Percentiles rank a stretch among this genome's conserved stretches.
Evolutionary conservation across 331 rosid genomes (phyloP).

Genomic region (Rhamnella rubrinervis): DNA sequence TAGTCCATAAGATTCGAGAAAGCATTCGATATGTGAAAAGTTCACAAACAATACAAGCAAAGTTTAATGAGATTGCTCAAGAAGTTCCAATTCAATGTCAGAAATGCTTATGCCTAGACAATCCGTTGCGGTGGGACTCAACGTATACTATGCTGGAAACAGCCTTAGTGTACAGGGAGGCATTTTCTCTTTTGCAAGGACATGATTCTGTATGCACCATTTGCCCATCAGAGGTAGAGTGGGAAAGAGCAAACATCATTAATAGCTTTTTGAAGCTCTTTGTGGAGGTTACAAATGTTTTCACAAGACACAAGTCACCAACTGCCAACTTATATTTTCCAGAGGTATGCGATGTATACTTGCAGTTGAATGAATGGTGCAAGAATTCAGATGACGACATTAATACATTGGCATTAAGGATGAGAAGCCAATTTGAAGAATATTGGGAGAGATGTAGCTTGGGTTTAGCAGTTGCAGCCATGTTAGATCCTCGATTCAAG

Average conservation of each 20-base stretch:
- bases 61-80: constrained; percentile 66
- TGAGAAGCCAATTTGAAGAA: constrained; percentile 84
- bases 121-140: constrained; percentile 70
- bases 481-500: constrained; percentile 92
- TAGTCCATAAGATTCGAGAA: constrained; percentile 58
- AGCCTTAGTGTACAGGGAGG: constrained; percentile 78
- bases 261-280: constrained; percentile 74
- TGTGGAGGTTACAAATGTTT: constrained; percentile 57
- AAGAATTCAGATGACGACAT: constrained; percentile 70
- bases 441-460: constrained; percentile 87
- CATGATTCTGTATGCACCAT: constrained; percentile 50
- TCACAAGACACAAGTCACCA: constrained; percentile 58
- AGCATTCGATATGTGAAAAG: constrained; percentile 65
- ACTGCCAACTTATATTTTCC: constrained; percentile 85
- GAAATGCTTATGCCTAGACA: constrained; percentile 61
- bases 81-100: constrained; percentile 65
- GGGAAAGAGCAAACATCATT: constrained; percentile 62
- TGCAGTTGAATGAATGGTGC: constrained; percentile 89
- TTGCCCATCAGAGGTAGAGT: constrained; percentile 64
- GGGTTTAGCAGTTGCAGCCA: constrained; percentile 83
- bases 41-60: constrained; percentile 58
- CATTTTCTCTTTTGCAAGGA: constrained; percentile 65
- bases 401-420: constrained; percentile 58
- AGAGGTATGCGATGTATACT: constrained; percentile 83
- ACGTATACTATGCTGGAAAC: constrained; percentile 78